Conservation (phyloP, 1,284 basidiomycete species). For the Naganishia cerealis region DNA sequence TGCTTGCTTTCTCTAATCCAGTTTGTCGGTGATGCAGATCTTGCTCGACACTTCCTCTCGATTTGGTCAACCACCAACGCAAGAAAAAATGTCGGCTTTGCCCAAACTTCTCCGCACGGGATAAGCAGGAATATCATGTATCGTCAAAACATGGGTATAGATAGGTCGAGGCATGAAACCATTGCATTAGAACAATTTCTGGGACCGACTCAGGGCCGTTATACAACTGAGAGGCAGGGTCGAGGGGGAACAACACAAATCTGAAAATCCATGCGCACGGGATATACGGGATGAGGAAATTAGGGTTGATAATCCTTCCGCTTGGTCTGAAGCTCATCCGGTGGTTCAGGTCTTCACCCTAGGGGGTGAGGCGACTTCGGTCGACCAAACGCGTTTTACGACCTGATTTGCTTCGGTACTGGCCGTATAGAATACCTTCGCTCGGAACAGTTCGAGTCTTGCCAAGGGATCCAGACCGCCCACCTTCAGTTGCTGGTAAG, state of each 20-base stretch:
- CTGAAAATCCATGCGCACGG: too few species aligned
- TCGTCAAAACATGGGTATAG: background rate
- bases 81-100: conserved; percentile 24
- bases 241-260: too few species aligned
- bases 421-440: conserved; percentile 10
- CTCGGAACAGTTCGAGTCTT: conserved; percentile 23
- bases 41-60: conserved; percentile 52
- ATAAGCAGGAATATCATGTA: background rate
- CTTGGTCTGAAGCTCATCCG: too few species aligned
- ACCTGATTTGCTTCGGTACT: background rate
- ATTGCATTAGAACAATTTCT: background rate
- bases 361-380: background rate
- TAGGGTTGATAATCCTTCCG: too few species aligned
- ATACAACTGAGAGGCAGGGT: background rate
- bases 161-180: background rate
- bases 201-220: background rate
- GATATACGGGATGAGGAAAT: too few species aligned
- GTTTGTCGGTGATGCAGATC: conserved; percentile 37
- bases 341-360: too few species aligned
- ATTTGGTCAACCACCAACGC: conserved; percentile 42
- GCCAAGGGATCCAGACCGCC: background rate
- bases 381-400: conserved; percentile 6
- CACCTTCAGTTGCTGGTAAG: background rate
- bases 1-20: background rate
- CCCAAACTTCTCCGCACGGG: conserved; percentile 28